Conservation (phyloP, 148 eudicot genomes). For the Amaranthus hypochondriacus region DNA sequence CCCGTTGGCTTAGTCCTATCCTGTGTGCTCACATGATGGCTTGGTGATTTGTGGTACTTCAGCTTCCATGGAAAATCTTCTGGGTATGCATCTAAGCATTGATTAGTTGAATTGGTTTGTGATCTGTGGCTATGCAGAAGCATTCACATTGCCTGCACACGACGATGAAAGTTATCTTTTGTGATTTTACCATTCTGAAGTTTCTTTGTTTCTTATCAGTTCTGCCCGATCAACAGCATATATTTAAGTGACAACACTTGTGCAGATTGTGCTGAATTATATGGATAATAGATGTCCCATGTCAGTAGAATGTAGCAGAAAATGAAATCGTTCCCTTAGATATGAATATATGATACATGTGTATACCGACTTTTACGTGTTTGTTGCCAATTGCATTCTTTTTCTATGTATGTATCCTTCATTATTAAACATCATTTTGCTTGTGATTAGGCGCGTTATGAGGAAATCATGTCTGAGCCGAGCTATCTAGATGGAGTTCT, state of each 20-base stretch:
- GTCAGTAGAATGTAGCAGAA: too few species aligned
- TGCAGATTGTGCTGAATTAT: too few species aligned
- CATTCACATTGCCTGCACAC: not conserved
- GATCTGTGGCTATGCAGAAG: not conserved
- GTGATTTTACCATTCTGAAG: not conserved
- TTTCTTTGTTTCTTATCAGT: not conserved
- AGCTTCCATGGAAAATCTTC: too few species aligned
- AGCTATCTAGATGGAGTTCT: constrained; percentile 61
- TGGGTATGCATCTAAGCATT: too few species aligned
- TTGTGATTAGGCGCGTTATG: constrained; percentile 55
- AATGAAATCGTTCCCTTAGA: too few species aligned
- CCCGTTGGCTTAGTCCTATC: too few species aligned
- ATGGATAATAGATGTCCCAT: too few species aligned
- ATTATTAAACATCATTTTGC: not conserved
- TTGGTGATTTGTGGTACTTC: too few species aligned
- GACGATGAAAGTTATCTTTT: too few species aligned
- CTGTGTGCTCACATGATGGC: too few species aligned
- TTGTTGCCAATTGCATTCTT: not conserved
- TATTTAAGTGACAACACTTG: too few species aligned
- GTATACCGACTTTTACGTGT: not conserved
- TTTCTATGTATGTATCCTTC: not conserved
- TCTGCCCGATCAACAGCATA: not conserved
- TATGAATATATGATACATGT: not conserved
- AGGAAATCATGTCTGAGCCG: constrained; percentile 63
- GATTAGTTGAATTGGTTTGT: too few species aligned